Evolutionary conservation across 441 rosid genomes (phyloP), one percentile per base, ranked within the genome.

Genomic region (Gossypium aridum): DNA sequence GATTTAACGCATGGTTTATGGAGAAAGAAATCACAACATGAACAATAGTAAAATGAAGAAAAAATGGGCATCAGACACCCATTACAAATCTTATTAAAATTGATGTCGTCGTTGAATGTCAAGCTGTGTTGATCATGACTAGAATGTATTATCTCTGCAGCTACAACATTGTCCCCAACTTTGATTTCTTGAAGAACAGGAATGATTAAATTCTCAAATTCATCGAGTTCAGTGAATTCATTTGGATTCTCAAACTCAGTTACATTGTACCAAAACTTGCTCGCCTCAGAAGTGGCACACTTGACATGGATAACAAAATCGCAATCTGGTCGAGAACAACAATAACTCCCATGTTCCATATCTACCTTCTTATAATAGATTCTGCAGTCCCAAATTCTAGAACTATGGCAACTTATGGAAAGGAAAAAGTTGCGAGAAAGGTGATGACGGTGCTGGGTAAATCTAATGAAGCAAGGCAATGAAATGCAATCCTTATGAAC

Each of bases 361-460:
- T 7, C 9, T 37, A 37, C 43, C 43, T 37, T 37, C 10, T 37
- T 37, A 37, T 37, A 37, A 37, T 7, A 37, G 10, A 37, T 37
- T 37, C 43, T 7, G 43, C 43, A 37, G 43, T 37, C 43, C 43
- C 43, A 7, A 37, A 7, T 37, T 37, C 43, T 37, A 37, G 7
- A 34, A 16, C 54, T 75, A 26, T 69, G n/a, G 13, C 10, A 23
- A 1, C 10, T 0, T 23, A 17, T 0, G 0, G 9, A 14, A 5
- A 57, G 43, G 43, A 37, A 75, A 39, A 55, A 51, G 7, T 0
- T 12, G 4, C 51, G 79, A 1, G 22, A 22, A 37, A 77, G 7
- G 8, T 68, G 75, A 26, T 80, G 79, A 1, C 12, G 26, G 64
- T 77, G 81, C 0, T 75, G 62, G 8, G 60, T 74, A 26, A 77